A percentile compares a stretch with the other conserved stretches of the same genome.
Evolutionary conservation across 1,284 basidiomycete species (phyloP).

Genomic region (Heterobasidion irregulare): DNA sequence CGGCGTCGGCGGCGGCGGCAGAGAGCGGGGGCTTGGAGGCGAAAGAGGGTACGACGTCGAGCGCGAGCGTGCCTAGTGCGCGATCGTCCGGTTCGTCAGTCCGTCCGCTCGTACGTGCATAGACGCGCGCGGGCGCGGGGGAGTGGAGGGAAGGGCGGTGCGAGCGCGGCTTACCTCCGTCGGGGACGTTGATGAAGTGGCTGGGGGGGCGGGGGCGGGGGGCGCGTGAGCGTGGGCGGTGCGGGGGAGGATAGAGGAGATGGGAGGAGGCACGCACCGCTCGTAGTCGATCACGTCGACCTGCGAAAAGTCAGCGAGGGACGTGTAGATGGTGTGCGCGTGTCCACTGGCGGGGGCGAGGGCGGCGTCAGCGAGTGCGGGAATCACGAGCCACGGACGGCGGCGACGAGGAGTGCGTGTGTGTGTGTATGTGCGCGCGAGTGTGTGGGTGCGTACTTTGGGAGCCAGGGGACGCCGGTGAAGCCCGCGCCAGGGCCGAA

Average conservation of each 20-base stretch:
- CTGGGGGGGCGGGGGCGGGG: conserved; percentile 1
- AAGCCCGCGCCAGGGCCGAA: conserved; percentile 9
- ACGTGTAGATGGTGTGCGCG: conserved; percentile 18
- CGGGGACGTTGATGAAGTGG: conserved; percentile 14
- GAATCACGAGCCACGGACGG: too few species aligned
- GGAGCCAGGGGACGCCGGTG: conserved; percentile 18
- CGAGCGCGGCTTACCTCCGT: conserved; percentile 17
- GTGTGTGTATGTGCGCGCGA: too few species aligned
- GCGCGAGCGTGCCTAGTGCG: conserved; percentile 15
- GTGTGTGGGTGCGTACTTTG: conserved; percentile 18
- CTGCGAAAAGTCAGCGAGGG: conserved; percentile 16
- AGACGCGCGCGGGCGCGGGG: not conserved
- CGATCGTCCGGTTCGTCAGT: not conserved
- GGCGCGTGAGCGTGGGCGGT: not conserved
- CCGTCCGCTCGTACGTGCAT: too few species aligned
- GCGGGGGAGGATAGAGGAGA: not conserved
- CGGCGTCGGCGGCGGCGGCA: too few species aligned
- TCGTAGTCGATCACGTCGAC: conserved; percentile 18
- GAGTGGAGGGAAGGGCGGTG: not conserved
- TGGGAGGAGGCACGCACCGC: conserved; percentile 7
- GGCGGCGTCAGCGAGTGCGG: too few species aligned
- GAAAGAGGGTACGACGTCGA: conserved; percentile 19
- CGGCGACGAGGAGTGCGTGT: too few species aligned
- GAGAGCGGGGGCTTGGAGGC: conserved; percentile 4
- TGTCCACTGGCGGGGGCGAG: conserved; percentile 13